These are phyloP conservation scores for Themeda triandra DNA, from an alignment of 176 grass and related monocot genomes.

Conservation along the genomic window DNA sequence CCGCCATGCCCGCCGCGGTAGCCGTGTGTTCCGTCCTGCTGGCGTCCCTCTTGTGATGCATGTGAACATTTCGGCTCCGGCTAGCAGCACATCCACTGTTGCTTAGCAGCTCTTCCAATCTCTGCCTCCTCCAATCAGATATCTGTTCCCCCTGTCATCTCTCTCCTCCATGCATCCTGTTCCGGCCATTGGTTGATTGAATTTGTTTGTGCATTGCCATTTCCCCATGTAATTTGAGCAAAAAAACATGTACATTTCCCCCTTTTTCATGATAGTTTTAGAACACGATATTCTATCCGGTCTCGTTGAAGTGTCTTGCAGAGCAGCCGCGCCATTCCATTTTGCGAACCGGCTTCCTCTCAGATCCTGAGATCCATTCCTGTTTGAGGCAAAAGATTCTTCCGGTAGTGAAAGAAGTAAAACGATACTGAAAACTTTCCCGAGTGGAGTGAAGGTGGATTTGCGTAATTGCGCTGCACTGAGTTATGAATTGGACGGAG, in stretches of 20 bases:
- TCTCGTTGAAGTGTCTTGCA: neutral
- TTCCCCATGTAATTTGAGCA: constrained; percentile 6
- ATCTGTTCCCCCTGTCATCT: neutral
- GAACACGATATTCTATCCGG: neutral
- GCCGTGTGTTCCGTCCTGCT: constrained; percentile 27
- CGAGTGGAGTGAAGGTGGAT: neutral
- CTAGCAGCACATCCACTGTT: neutral
- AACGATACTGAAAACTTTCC: neutral
- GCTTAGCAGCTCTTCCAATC: neutral
- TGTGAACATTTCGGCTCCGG: neutral
- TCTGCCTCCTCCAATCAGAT: neutral
- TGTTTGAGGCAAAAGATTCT: neutral
- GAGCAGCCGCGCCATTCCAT: neutral
- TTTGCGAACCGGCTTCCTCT: neutral
- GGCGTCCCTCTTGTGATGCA: constrained; percentile 17
- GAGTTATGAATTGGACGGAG: neutral
- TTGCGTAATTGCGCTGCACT: neutral
- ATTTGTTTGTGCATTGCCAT: neutral
- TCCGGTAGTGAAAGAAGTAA: neutral
- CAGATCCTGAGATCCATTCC: neutral
- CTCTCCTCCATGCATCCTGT: neutral
- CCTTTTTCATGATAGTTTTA: neutral
- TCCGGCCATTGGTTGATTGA: neutral
- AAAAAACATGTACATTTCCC: neutral
- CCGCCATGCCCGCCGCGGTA: constrained; percentile 18